Conservation (phyloP, 306 rosid species). For the Quercus gilva region DNA sequence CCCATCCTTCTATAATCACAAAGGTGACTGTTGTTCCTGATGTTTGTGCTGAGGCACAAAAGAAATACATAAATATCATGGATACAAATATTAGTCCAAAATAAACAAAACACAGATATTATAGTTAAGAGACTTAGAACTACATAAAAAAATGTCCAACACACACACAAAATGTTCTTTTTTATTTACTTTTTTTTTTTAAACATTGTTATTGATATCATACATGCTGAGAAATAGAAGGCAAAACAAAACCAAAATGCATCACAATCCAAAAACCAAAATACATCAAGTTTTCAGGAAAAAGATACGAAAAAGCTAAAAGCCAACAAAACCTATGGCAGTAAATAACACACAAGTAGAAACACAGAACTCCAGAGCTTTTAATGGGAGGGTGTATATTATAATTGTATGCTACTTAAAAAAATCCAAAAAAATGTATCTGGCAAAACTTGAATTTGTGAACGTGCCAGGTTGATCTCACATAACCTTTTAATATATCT, state of each 20-base stretch:
- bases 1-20: constrained; percentile 96
- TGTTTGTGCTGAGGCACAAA: constrained; percentile 58
- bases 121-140: background rate
- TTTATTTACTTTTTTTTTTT: too few species aligned
- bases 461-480: background rate
- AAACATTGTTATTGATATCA: background rate
- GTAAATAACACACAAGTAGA: background rate
- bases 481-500: background rate
- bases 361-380: background rate
- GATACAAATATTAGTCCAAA: background rate
- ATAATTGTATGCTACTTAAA: background rate
- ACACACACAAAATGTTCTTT: background rate
- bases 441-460: background rate
- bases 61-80: constrained; percentile 13
- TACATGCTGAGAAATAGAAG: background rate
- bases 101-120: background rate
- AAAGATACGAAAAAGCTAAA: background rate
- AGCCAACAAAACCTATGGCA: background rate
- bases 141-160: background rate
- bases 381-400: background rate
- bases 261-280: background rate
- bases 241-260: background rate
- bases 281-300: background rate
- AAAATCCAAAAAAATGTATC: background rate
- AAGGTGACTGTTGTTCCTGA: constrained; percentile 99